Evolutionary conservation across 495 filamentous ascomycete genomes (phyloP), one percentile per base, ranked within the genome.

Genomic region (Tuber calosporum): DNA sequence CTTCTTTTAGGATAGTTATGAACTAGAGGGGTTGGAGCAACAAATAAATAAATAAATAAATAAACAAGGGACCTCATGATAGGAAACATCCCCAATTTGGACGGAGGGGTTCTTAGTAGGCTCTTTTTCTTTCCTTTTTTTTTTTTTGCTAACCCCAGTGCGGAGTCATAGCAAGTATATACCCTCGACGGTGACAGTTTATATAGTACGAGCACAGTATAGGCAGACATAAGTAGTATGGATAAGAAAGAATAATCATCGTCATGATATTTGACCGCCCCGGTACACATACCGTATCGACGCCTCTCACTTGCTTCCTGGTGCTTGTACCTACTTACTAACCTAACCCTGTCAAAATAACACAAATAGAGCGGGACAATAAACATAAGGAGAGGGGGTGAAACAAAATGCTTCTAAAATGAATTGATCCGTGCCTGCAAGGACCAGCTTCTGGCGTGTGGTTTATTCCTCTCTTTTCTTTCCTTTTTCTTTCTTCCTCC

Each of bases 391-490:
- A 53, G 3, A 53, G 22, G 22, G n/a, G n/a, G 11, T 53, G 26
- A 53, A 53, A n/a, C 45, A 53, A 53, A 26, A n/a, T 26, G 11
- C 9, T 3, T 53, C 8, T 53, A n/a, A 53, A 53, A 53, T 53
- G 45, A 53, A 53, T 26, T 53, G 0, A 53, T 53, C 45, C 45
- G 26, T 53, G 45, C 66, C 75, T 68, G 76, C 67, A 77, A 78
- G 74, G 74, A 78, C 76, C 75, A 77, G 38, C 70, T 73, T 43
- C 70, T 77, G 74, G 74, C 67, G 45, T 26, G 22, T 53, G 45
- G 45, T 53, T 53, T 26, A n/a, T 53, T 70, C 70, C 58, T 77
- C 30, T 72, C 42, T 45, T 39, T 36, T 7, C 67, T 72, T 69
- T 77, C 40, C 39, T 75, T 77, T 72, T 75, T n/a, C n/a, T 75